Evolutionary conservation across 2,329 filamentous ascomycete genomes (phyloP), one percentile per base, ranked within the genome.

Genomic region (Cryoendolithus antarcticus): DNA sequence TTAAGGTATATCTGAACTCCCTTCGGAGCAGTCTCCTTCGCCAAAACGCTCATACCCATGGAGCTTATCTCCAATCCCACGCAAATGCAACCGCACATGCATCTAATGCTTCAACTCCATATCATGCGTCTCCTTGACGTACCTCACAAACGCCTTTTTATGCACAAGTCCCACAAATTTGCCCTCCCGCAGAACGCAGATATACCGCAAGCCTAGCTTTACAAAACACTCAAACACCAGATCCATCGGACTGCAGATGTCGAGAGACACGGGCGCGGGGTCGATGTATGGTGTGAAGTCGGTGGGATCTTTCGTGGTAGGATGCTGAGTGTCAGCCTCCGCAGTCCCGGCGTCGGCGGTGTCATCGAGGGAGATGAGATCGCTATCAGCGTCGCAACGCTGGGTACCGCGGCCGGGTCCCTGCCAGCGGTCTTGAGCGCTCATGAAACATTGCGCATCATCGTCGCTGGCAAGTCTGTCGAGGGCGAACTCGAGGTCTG

Each of bases 111-210:
- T 21, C 19, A 21, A 21, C 36, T 55, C 48, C 35, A 48, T 57
- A 48, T 80, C 71, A 55, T 91, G 83, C 34, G 88, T 64, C 55
- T 93, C 82, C 49, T 88, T 85, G 62, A 93, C 81, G 57, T 93
- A 95, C 60, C 85, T 88, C 43, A 94, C 89, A 65, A 98, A 96
- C 3, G 78, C 80, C 67, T 98, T 98, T 68, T 96, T 96, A 62
- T 98, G 91, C 37, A 81, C 86, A 70, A 98, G 74, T 45, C 91
- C 91, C 2, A 82, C 83, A 62, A 85, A 98, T 44, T 76, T 77
- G 15, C 91, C 91, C 48, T 94, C 79, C 40, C 74, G 75, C 19
- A 91, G 65, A 4, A 95, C 86, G 57, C 91, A 96, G 36, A 98
- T 81, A 60, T 94, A 96, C 45, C 91, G 72, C 48, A 98, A 62